Percentiles rank a stretch among this genome's conserved stretches.
Conservation (phyloP, 2,329 filamentous ascomycete species). For the Epichloe baconii region DNA sequence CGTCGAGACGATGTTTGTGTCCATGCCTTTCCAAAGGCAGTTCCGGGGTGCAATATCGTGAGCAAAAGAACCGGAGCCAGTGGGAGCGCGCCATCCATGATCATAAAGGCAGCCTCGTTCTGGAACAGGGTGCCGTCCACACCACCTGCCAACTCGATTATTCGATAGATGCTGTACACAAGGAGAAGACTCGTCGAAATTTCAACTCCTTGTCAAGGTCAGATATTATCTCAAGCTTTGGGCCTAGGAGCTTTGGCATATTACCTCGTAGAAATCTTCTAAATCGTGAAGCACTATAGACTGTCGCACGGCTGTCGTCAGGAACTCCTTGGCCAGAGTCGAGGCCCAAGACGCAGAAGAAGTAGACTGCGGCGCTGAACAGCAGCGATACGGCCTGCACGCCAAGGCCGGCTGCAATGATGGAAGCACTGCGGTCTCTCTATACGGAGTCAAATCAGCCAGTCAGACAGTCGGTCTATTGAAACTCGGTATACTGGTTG, state of each 20-base stretch:
- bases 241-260: neutral
- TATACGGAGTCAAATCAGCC: slow-evolving; percentile 13
- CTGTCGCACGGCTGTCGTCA: slow-evolving; percentile 23
- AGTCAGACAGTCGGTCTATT: too few relatives aligned
- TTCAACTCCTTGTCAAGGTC: slow-evolving; percentile 21
- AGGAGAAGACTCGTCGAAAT: slow-evolving; percentile 24
- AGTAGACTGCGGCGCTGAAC: slow-evolving; percentile 24
- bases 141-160: slow-evolving; percentile 26
- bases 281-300: slow-evolving; percentile 31
- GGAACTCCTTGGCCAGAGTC: slow-evolving; percentile 23
- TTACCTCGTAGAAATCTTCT: slow-evolving; percentile 32
- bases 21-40: slow-evolving; percentile 28
- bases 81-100: slow-evolving; percentile 28
- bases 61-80: slow-evolving; percentile 24
- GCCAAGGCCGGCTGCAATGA: slow-evolving; percentile 31
- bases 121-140: slow-evolving; percentile 22
- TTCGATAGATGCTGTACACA: slow-evolving; percentile 27
- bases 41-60: slow-evolving; percentile 23
- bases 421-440: slow-evolving; percentile 20
- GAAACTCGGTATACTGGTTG: too few relatives aligned
- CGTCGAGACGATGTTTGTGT: slow-evolving; percentile 22
- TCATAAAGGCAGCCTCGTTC: slow-evolving; percentile 24
- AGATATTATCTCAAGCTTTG: neutral
- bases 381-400: slow-evolving; percentile 29
- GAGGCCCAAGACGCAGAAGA: slow-evolving; percentile 28